These are phyloP conservation scores for Karstenula rhodostoma DNA, from an alignment of 2,329 filamentous ascomycete genomes.

Conservation along the genomic window DNA sequence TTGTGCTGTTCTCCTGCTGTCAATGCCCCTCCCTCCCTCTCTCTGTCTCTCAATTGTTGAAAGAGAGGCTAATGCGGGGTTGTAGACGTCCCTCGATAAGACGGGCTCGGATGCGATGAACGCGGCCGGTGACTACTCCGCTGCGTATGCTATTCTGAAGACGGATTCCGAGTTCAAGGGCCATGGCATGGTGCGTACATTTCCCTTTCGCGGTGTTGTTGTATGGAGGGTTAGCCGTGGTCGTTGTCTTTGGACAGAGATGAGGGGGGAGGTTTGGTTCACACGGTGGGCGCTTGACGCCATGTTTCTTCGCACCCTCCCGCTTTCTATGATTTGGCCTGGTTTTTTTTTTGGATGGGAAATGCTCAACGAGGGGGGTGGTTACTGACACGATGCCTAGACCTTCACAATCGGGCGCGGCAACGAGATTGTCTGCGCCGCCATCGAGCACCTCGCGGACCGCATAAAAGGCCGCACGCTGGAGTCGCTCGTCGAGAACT, in stretches of 20 bases:
- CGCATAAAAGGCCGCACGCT: conserved; percentile 79
- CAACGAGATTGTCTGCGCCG: conserved; percentile 90
- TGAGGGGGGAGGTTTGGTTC: too few relatives aligned
- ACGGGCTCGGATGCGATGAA: conserved; percentile 99
- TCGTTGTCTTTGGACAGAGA: background rate
- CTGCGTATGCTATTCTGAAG: conserved; percentile 91
- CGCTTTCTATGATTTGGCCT: too few relatives aligned
- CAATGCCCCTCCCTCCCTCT: background rate
- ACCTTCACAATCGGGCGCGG: conserved; percentile 87
- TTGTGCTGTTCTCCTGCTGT: too few relatives aligned
- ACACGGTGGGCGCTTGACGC: too few relatives aligned
- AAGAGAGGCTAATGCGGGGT: background rate
- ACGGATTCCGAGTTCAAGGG: conserved; percentile 77
- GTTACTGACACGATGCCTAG: conserved; percentile 26
- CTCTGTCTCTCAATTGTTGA: background rate
- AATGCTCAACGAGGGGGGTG: background rate
- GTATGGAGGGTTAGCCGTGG: too few relatives aligned
- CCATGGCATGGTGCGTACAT: conserved; percentile 75
- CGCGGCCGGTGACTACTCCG: conserved; percentile 88
- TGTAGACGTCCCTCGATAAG: conserved; percentile 86
- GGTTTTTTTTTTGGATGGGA: background rate
- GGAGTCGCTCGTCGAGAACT: conserved; percentile 78
- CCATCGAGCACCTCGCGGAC: conserved; percentile 79
- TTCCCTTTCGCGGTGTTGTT: background rate
- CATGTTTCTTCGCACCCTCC: too few relatives aligned